These are phyloP conservation scores for Penicillium argentinense DNA, from an alignment of 495 filamentous ascomycete species.

Conservation along the genomic window DNA sequence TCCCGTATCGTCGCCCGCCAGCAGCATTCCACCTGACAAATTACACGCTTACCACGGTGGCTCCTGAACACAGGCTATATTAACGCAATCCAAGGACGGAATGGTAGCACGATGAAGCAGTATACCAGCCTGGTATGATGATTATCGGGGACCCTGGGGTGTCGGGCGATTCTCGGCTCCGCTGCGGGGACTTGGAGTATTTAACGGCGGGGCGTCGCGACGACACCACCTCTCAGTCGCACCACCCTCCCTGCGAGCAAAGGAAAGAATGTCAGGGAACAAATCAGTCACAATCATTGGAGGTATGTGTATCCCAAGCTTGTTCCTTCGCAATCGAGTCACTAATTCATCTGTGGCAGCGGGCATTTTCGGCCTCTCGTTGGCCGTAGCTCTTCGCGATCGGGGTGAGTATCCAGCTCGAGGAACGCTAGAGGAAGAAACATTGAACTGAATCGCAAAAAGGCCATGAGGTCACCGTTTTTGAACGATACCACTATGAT, in stretches of 20 bases:
- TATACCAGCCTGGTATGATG: not conserved
- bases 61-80: too few species aligned
- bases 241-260: not conserved
- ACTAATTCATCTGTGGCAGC: not conserved
- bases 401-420: conserved; percentile 1
- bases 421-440: not conserved
- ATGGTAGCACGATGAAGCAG: too few species aligned
- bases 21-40: too few species aligned
- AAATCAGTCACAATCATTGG: conserved; percentile 17
- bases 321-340: not conserved
- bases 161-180: not conserved
- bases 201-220: not conserved
- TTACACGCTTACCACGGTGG: too few species aligned
- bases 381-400: conserved; percentile 14
- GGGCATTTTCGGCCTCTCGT: conserved; percentile 17
- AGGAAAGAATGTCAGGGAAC: conserved; percentile 4
- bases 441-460: not conserved
- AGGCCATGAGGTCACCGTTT: conserved; percentile 17
- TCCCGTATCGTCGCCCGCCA: too few species aligned
- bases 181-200: not conserved
- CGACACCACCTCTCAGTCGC: not conserved
- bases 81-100: too few species aligned
- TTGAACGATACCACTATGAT: conserved; percentile 15
- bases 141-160: not conserved
- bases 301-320: conserved; percentile 4